These are phyloP conservation scores for Hypoxylon subgilvum DNA, from an alignment of 495 filamentous ascomycete species.

Conservation along the genomic window DNA sequence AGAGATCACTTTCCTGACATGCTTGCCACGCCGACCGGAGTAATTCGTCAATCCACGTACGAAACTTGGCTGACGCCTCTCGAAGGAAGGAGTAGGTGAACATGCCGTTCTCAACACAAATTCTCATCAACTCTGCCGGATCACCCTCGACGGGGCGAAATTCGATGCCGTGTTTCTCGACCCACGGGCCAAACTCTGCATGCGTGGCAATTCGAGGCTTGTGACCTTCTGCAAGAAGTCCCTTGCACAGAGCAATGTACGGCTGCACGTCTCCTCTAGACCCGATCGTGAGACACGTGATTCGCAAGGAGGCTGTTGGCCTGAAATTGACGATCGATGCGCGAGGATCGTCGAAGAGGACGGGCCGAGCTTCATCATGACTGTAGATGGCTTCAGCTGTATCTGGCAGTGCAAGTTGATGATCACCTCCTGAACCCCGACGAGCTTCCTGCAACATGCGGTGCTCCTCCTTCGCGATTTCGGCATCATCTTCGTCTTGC, in stretches of 20 bases:
- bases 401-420: constrained; percentile 64
- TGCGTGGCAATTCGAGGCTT: constrained; percentile 89
- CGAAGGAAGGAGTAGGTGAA: constrained; percentile 91
- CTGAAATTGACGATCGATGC: constrained; percentile 96
- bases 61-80: constrained; percentile 86
- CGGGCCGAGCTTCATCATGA: constrained; percentile 59
- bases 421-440: constrained; percentile 63
- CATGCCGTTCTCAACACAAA: constrained; percentile 96
- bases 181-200: constrained; percentile 85
- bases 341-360: constrained; percentile 89
- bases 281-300: constrained; percentile 95
- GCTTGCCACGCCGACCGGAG: constrained; percentile 82
- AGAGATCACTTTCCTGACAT: constrained; percentile 84
- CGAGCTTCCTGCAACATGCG: constrained; percentile 81
- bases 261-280: constrained; percentile 96
- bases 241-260: constrained; percentile 95
- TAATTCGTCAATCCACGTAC: constrained; percentile 90
- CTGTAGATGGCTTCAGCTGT: constrained; percentile 61
- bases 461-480: constrained; percentile 81
- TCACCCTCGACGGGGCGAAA: constrained; percentile 89
- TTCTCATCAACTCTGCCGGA: constrained; percentile 89
- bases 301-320: constrained; percentile 74
- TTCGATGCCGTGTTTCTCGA: constrained; percentile 88
- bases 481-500: constrained; percentile 72
- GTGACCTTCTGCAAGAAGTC: constrained; percentile 85